These are phyloP conservation scores for Komagataella pseudopastoris DNA, from an alignment of 805 yeast genomes.

Conservation along the genomic window DNA sequence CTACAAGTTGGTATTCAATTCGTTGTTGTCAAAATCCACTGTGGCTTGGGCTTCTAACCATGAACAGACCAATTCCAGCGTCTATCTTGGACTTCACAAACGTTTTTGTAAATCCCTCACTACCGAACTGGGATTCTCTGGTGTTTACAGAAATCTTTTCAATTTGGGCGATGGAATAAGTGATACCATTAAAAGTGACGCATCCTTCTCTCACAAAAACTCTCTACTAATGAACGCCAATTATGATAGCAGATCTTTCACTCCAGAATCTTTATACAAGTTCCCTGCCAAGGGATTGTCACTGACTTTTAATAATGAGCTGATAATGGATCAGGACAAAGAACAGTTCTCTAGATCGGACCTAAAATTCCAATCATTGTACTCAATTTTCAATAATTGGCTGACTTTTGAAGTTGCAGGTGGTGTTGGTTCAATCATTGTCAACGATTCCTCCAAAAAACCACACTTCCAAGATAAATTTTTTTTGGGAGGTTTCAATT, in stretches of 20 bases:
- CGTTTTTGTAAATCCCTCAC: conserved; percentile 13
- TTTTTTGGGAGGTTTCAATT: conserved; percentile 69
- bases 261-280: conserved; percentile 16
- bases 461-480: conserved; percentile 70
- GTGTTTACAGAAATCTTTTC: conserved; percentile 41
- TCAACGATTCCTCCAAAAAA: conserved; percentile 17
- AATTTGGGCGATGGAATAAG: conserved; percentile 39
- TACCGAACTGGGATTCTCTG: conserved; percentile 35
- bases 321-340: conserved; percentile 13
- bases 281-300: conserved; percentile 34
- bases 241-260: conserved; percentile 27
- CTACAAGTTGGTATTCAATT: conserved; percentile 31
- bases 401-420: conserved; percentile 36
- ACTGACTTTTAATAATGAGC: conserved; percentile 31
- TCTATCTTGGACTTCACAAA: conserved; percentile 28
- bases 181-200: conserved; percentile 38
- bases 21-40: conserved; percentile 35
- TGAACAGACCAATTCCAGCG: conserved; percentile 36
- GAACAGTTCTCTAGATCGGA: conserved; percentile 24
- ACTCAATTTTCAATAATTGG: conserved; percentile 27
- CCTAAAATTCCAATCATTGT: conserved; percentile 15
- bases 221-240: conserved; percentile 29
- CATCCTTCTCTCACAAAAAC: conserved; percentile 52
- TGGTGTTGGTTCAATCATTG: conserved; percentile 42
- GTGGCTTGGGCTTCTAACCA: conserved; percentile 37